phyloP scores from a whole-genome alignment of 2,329 filamentous ascomycete species.

The Sordariomycetes sp. region DNA sequence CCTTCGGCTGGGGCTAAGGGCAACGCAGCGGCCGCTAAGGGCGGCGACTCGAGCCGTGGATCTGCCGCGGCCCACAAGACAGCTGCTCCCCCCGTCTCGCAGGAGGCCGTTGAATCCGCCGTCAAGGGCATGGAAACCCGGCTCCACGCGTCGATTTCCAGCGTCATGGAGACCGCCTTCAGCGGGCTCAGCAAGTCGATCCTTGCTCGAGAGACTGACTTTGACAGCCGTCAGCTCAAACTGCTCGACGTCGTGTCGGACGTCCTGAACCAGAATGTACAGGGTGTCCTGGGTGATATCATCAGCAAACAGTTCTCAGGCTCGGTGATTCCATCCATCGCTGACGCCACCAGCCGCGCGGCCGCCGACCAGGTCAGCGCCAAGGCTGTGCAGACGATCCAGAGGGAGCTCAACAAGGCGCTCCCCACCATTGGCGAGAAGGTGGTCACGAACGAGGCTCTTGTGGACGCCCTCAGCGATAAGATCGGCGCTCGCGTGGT shows the following conservation, averaged over 20 bases:
- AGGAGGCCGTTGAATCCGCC: conserved; percentile 42
- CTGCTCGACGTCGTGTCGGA: conserved; percentile 48
- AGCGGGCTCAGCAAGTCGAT: conserved; percentile 57
- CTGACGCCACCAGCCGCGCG: conserved; percentile 53
- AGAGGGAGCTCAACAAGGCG: conserved; percentile 59
- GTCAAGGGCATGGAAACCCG: conserved; percentile 41
- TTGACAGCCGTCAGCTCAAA: conserved; percentile 40
- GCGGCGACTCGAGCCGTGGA: conserved; percentile 4
- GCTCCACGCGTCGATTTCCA: conserved; percentile 36
- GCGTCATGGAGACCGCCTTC: conserved; percentile 38
- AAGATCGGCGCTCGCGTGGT: conserved; percentile 3
- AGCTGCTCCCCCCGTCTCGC: conserved; percentile 17
- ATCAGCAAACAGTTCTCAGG: conserved; percentile 66
- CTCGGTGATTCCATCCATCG: conserved; percentile 64
- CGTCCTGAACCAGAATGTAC: conserved; percentile 51
- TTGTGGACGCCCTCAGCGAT: conserved; percentile 2
- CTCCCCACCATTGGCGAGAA: conserved; percentile 51
- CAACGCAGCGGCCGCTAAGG: conserved; percentile 21
- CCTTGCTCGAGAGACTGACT: conserved; percentile 36
- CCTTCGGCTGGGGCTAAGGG: conserved; percentile 15
- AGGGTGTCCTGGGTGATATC: conserved; percentile 66
- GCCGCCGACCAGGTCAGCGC: conserved; percentile 64
- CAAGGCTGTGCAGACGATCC: conserved; percentile 55
- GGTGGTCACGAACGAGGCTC: conserved; percentile 1
- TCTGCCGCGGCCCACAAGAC: conserved; percentile 11